Conservation (phyloP, 2,329 filamentous ascomycete species). For the Diaporthe vexans region DNA sequence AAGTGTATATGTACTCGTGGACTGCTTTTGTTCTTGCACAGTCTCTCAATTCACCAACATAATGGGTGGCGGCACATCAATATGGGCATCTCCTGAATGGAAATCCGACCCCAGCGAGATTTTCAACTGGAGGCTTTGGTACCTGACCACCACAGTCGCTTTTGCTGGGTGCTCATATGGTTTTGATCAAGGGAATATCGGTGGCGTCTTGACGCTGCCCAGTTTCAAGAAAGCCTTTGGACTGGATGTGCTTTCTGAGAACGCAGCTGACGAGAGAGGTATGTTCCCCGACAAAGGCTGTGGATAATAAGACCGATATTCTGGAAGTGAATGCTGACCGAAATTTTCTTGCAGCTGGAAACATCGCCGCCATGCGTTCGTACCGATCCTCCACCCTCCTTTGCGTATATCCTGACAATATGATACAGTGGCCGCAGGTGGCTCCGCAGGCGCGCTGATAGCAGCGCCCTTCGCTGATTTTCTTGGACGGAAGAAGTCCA, state of each 20-base stretch:
- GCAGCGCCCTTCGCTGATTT: constrained; percentile 49
- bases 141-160: constrained; percentile 51
- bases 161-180: constrained; percentile 56
- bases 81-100: constrained; percentile 55
- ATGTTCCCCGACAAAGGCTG: constrained; percentile 15
- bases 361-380: constrained; percentile 52
- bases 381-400: background rate
- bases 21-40: no score
- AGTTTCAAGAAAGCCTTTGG: constrained; percentile 55
- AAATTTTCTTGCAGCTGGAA: constrained; percentile 43
- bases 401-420: constrained; percentile 34
- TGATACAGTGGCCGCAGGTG: constrained; percentile 43
- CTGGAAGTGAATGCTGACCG: constrained; percentile 6
- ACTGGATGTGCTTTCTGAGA: constrained; percentile 46
- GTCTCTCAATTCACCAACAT: background rate
- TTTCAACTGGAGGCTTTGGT: constrained; percentile 53
- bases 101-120: constrained; percentile 54
- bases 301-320: background rate
- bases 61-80: constrained; percentile 56
- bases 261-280: constrained; percentile 47
- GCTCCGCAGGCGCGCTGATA: constrained; percentile 53
- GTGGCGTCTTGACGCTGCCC: constrained; percentile 53
- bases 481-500: constrained; percentile 32
- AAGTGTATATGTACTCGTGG: background rate
- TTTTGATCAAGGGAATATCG: constrained; percentile 57